Conservation (phyloP, 2,329 filamentous ascomycete genomes). For the Pseudopithomyces maydicus region DNA sequence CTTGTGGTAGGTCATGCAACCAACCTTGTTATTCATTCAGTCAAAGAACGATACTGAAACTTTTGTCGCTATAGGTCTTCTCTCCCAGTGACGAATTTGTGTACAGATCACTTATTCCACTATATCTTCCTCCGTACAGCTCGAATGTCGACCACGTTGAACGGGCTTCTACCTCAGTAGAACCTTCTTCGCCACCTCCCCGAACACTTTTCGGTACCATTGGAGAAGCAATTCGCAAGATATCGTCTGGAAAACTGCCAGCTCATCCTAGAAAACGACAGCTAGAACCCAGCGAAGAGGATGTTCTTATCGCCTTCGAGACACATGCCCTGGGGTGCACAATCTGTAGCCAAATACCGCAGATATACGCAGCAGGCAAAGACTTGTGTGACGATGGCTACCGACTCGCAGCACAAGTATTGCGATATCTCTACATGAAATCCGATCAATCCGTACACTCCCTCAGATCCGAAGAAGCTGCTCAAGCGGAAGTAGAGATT, state of each 20-base stretch:
- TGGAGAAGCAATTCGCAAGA: conserved; percentile 27
- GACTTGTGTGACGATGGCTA: conserved; percentile 31
- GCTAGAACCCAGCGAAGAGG: conserved; percentile 11
- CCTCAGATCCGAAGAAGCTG: conserved; percentile 14
- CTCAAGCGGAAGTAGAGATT: conserved; percentile 22
- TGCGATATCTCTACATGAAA: conserved; percentile 29
- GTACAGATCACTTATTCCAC: conserved; percentile 38
- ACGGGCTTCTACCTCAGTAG: not conserved
- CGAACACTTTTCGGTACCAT: conserved; percentile 26
- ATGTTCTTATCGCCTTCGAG: conserved; percentile 31
- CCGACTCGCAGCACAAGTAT: conserved; percentile 20
- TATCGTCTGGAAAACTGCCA: conserved; percentile 26
- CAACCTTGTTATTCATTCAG: not conserved
- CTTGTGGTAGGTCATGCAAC: not conserved
- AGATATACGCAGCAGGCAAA: conserved; percentile 22
- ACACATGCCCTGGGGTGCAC: conserved; percentile 29
- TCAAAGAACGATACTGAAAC: not conserved
- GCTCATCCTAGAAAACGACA: conserved; percentile 8
- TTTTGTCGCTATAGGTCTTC: conserved; percentile 30
- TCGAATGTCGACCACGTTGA: conserved; percentile 17
- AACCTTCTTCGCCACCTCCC: conserved; percentile 9
- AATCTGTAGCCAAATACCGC: conserved; percentile 24
- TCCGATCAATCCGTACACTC: conserved; percentile 26
- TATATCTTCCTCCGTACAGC: conserved; percentile 36
- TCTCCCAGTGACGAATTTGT: conserved; percentile 35